Evolutionary conservation across 805 yeast species (phyloP).

Genomic region (Saturnispora quitensis): DNA sequence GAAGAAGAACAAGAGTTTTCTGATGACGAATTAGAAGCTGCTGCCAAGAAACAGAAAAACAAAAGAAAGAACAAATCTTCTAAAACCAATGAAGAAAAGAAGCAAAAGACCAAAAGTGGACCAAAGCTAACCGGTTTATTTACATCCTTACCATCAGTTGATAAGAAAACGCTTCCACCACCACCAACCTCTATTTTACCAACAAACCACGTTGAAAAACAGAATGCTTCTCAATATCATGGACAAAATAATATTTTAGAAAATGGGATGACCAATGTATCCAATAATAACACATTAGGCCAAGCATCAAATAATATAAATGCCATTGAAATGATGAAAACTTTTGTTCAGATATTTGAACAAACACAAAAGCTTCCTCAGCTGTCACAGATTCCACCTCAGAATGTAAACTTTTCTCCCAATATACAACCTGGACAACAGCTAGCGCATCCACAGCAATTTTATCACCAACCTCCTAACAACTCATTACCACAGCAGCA

Average conservation of each 20-base stretch:
- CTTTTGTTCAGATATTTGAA: constrained; percentile 12
- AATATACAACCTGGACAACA: constrained; percentile 14
- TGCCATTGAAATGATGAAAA: constrained; percentile 11
- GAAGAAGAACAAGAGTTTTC: constrained; percentile 92
- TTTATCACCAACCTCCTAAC: constrained; percentile 9
- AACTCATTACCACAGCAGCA: constrained; percentile 3
- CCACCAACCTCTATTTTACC: background rate
- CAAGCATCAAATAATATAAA: background rate
- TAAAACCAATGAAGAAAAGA: constrained; percentile 2
- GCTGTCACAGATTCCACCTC: constrained; percentile 7
- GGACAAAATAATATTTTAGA: constrained; percentile 13
- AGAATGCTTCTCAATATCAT: constrained; percentile 5
- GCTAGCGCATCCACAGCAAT: constrained; percentile 15
- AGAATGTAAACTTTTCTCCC: constrained; percentile 13
- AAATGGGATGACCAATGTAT: background rate
- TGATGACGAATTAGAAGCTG: constrained; percentile 85
- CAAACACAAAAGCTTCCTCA: constrained; percentile 6
- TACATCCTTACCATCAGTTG: constrained; percentile 8
- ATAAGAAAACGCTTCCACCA: background rate
- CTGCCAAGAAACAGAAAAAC: constrained; percentile 54
- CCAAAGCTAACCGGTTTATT: constrained; percentile 7
- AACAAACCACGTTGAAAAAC: background rate
- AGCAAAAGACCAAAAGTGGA: constrained; percentile 5
- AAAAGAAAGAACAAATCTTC: constrained; percentile 31
- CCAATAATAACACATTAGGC: background rate